Percentiles rank a stretch among this genome's conserved stretches.
phyloP scores from a whole-genome alignment of 345 rosid genomes.

The Murraya paniculata region DNA sequence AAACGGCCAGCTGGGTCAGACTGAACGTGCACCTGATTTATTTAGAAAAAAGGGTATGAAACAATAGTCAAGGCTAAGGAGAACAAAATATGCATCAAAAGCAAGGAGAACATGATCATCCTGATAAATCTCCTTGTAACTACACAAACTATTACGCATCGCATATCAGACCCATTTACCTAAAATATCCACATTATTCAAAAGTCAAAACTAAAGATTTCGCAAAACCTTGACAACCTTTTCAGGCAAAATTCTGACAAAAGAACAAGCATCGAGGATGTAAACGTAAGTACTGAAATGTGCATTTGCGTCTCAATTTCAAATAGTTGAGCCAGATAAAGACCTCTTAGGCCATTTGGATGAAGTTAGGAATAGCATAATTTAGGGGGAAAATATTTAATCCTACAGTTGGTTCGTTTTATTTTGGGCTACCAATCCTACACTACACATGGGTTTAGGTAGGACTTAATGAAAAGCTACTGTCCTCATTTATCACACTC shows the following conservation, averaged over 20 bases:
- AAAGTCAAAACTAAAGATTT: background rate
- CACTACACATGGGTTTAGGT: too few relatives aligned
- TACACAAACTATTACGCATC: background rate
- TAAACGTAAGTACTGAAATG: background rate
- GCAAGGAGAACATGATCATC: background rate
- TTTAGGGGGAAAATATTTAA: too few relatives aligned
- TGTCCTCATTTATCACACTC: too few relatives aligned
- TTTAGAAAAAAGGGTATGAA: background rate
- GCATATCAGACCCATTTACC: background rate
- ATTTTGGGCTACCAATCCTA: too few relatives aligned
- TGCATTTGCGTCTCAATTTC: background rate
- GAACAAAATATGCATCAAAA: background rate
- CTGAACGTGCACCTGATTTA: constrained; percentile 62
- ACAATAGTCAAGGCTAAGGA: background rate
- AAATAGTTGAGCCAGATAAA: background rate
- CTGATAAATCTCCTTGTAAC: background rate
- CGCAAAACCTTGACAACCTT: background rate
- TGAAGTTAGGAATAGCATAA: too few relatives aligned
- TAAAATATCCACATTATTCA: background rate
- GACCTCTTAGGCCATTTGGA: too few relatives aligned
- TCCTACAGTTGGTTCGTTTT: too few relatives aligned
- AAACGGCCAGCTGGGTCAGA: constrained; percentile 76
- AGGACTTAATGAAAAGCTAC: too few relatives aligned
- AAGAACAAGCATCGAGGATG: background rate
- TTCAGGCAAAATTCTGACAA: background rate